Percentiles rank a stretch among this genome's conserved stretches.
Evolutionary conservation across 768 basidiomycete genomes (phyloP).

Genomic region (Leccinum barrowsii): DNA sequence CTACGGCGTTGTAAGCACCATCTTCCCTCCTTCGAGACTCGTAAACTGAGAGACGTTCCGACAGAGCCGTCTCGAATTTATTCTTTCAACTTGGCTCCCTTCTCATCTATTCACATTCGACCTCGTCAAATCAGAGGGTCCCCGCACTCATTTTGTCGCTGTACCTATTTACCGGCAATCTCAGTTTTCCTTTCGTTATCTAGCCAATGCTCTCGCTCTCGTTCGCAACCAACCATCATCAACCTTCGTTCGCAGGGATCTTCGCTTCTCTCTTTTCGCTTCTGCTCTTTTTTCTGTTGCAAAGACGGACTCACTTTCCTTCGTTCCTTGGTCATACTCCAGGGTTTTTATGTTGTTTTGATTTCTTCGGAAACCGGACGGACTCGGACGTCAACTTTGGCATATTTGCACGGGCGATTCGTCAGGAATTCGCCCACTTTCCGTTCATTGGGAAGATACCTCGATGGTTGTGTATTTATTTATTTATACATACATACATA

Average conservation of each 20-base stretch:
- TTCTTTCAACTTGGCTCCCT: background rate
- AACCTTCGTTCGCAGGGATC: conserved; percentile 19
- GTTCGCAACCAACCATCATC: background rate
- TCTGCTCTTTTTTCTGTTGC: conserved; percentile 5
- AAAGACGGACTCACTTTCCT: conserved; percentile 11
- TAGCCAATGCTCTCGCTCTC: conserved; percentile 9
- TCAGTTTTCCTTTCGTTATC: background rate
- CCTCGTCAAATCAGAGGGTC: background rate
- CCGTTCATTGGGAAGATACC: conserved; percentile 1
- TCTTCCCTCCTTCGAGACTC: background rate
- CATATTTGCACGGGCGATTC: background rate
- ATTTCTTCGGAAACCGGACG: conserved; percentile 5
- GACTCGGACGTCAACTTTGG: conserved; percentile 1
- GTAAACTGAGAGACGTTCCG: background rate
- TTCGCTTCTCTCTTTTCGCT: background rate
- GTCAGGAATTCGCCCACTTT: background rate
- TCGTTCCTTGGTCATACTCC: background rate
- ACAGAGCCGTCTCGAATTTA: background rate
- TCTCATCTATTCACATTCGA: background rate
- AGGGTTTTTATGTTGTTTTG: conserved; percentile 1
- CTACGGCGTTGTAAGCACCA: conserved; percentile 10
- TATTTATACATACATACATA: background rate
- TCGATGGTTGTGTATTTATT: conserved; percentile 2
- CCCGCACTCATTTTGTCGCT: background rate
- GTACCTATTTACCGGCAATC: background rate